These are phyloP conservation scores for Whalleya microplaca DNA, from an alignment of 2,329 filamentous ascomycete genomes.

Conservation along the genomic window DNA sequence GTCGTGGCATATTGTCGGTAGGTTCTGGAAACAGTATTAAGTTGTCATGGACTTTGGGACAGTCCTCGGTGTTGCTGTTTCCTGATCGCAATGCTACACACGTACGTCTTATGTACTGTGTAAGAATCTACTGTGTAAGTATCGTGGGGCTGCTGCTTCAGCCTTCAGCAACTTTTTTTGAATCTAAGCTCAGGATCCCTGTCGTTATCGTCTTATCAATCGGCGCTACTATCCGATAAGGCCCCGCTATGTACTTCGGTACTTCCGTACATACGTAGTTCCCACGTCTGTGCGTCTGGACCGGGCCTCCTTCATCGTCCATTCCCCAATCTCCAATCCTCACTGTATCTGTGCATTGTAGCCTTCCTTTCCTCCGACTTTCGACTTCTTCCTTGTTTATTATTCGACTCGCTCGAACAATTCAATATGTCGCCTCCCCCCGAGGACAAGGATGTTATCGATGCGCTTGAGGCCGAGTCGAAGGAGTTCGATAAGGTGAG, in stretches of 20 bases:
- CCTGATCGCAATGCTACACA: no score
- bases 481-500: conserved; percentile 89
- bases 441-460: conserved; percentile 72
- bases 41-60: not conserved
- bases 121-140: not conserved
- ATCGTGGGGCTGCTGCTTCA: conserved; percentile 20
- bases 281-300: not conserved
- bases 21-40: not conserved
- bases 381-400: not conserved
- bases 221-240: conserved; percentile 15
- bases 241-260: not conserved
- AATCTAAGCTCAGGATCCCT: conserved; percentile 16
- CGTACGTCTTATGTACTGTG: no score
- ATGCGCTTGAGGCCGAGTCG: conserved; percentile 79
- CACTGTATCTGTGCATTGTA: not conserved
- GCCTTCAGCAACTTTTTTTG: conserved; percentile 30
- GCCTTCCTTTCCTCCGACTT: conserved; percentile 3
- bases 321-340: not conserved
- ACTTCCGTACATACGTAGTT: not conserved
- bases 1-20: conserved; percentile 64
- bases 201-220: conserved; percentile 9
- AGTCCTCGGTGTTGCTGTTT: conserved; percentile 4
- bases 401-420: not conserved
- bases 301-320: no score
- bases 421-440: conserved; percentile 50